These are phyloP conservation scores for Setaria viridis DNA, from an alignment of 202 grass and related monocot genomes.

Conservation along the genomic window DNA sequence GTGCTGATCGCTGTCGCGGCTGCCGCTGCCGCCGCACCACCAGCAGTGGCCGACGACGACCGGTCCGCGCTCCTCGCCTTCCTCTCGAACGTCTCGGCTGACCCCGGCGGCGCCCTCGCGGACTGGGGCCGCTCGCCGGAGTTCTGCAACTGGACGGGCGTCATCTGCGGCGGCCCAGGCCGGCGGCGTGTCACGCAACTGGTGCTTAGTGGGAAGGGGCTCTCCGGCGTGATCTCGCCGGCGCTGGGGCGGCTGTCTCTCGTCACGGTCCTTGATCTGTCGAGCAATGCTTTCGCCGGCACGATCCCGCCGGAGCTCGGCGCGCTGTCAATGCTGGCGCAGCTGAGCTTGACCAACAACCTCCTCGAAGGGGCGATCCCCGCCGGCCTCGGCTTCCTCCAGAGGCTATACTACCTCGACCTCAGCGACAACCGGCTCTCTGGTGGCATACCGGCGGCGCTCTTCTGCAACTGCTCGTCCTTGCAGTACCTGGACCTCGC, in stretches of 20 bases:
- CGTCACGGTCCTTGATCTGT: conserved; percentile 66
- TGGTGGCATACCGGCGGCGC: conserved; percentile 43
- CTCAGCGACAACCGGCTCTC: conserved; percentile 56
- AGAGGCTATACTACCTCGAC: conserved; percentile 59
- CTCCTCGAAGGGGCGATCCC: conserved; percentile 51
- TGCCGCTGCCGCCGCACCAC: conserved; percentile 18
- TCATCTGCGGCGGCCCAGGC: conserved; percentile 40
- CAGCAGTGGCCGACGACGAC: conserved; percentile 49
- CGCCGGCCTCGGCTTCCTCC: conserved; percentile 51
- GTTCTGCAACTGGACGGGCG: conserved; percentile 65
- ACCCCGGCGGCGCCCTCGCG: conserved; percentile 48
- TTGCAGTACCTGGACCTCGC: conserved; percentile 69
- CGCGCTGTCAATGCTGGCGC: conserved; percentile 48
- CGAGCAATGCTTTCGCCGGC: conserved; percentile 60
- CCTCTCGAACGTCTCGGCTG: conserved; percentile 51
- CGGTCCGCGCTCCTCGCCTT: conserved; percentile 56
- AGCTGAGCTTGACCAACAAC: conserved; percentile 58
- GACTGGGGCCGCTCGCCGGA: conserved; percentile 52
- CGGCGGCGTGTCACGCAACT: conserved; percentile 48
- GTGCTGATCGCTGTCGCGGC: conserved; percentile 46
- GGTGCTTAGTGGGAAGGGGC: conserved; percentile 40
- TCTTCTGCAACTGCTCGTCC: conserved; percentile 68
- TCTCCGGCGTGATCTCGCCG: conserved; percentile 54
- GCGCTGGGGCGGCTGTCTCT: conserved; percentile 43
- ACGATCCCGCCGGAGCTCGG: conserved; percentile 60